Evolutionary conservation across 2,329 filamentous ascomycete genomes (phyloP).

Genomic region (Pseudopyrenochaeta lycopersici): DNA sequence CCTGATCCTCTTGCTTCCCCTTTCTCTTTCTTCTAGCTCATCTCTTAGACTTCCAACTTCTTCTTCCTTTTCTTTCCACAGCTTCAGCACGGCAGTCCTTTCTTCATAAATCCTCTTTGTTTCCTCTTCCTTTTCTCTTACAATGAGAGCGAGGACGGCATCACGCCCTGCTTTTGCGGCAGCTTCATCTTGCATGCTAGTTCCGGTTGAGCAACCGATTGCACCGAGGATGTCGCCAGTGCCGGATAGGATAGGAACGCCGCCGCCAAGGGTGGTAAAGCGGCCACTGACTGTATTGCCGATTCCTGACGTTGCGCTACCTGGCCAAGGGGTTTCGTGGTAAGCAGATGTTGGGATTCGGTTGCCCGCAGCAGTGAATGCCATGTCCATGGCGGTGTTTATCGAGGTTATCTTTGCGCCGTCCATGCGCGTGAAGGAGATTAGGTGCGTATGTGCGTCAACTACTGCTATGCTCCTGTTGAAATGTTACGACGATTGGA

Average conservation of each 20-base stretch:
- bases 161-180: conserved; percentile 61
- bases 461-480: conserved; percentile 59
- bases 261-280: conserved; percentile 62
- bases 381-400: conserved; percentile 69
- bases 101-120: conserved; percentile 27
- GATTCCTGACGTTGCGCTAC: conserved; percentile 59
- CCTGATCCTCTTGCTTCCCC: conserved; percentile 29
- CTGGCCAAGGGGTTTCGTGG: conserved; percentile 60
- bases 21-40: conserved; percentile 30
- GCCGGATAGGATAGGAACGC: conserved; percentile 58
- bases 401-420: conserved; percentile 60
- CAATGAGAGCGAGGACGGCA: conserved; percentile 50
- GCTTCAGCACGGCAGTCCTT: conserved; percentile 25
- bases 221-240: conserved; percentile 61
- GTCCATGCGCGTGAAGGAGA: conserved; percentile 57
- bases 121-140: conserved; percentile 25
- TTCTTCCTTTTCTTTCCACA: conserved; percentile 35
- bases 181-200: conserved; percentile 62
- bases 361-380: conserved; percentile 64
- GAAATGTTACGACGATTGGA: neutral
- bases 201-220: conserved; percentile 63
- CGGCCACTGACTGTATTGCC: conserved; percentile 59
- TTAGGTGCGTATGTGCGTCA: conserved; percentile 53
- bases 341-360: conserved; percentile 60
- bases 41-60: conserved; percentile 26